Evolutionary conservation across 352 stramenopile species (phyloP).

Genomic region (Phytopythium mirpurense): DNA sequence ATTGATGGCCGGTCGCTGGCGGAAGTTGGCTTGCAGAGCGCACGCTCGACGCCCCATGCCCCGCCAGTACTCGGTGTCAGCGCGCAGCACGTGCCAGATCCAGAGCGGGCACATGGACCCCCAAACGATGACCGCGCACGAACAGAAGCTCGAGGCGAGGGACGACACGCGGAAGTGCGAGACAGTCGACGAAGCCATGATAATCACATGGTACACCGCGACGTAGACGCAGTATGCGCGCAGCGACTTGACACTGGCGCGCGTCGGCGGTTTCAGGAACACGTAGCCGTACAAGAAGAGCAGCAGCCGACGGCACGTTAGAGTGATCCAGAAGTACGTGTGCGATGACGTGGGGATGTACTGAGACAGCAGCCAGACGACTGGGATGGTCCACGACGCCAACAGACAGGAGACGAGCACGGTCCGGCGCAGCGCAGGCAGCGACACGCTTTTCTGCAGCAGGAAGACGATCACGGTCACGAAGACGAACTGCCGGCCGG

Average conservation of each 20-base stretch:
- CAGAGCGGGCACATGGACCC: conserved; percentile 28
- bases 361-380: too few relatives aligned
- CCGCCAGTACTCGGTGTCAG: conserved; percentile 62
- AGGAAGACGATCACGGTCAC: conserved; percentile 46
- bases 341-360: conserved; percentile 20
- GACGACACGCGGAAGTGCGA: conserved; percentile 22
- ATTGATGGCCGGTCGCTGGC: conserved; percentile 28
- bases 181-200: conserved; percentile 33
- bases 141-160: too few relatives aligned
- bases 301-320: too few relatives aligned
- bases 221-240: conserved; percentile 40
- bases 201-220: conserved; percentile 28
- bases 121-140: conserved; percentile 28
- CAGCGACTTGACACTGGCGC: conserved; percentile 32
- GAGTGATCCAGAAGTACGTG: conserved; percentile 7
- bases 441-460: conserved; percentile 46
- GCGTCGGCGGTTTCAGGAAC: conserved; percentile 22
- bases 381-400: conserved; percentile 30
- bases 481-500: conserved; percentile 38
- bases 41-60: conserved; percentile 34
- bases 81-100: conserved; percentile 36
- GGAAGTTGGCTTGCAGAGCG: conserved; percentile 27
- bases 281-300: conserved; percentile 48
- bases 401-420: conserved; percentile 25
- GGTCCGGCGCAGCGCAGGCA: conserved; percentile 31